These are phyloP conservation scores for Xylaria sp. DNA, from an alignment of 2,329 filamentous ascomycete genomes.

Conservation along the genomic window DNA sequence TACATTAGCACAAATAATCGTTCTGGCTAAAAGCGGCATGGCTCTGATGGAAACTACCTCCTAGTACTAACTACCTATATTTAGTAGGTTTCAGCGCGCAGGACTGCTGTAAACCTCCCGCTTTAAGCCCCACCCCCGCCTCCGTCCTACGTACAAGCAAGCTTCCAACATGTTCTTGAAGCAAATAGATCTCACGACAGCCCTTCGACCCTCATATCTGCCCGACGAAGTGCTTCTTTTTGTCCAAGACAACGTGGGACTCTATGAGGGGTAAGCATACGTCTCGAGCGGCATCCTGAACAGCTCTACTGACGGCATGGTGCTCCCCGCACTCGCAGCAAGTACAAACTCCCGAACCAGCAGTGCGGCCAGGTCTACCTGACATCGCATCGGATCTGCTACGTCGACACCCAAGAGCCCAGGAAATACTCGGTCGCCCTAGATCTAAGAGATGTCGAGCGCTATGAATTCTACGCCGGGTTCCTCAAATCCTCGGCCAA, in stretches of 20 bases:
- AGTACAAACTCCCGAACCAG: slow-evolving; percentile 92
- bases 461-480: slow-evolving; percentile 89
- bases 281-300: not conserved
- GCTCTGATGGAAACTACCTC: not conserved
- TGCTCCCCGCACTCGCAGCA: slow-evolving; percentile 63
- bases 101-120: slow-evolving; percentile 25
- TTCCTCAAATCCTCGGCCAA: slow-evolving; percentile 97
- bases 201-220: slow-evolving; percentile 89
- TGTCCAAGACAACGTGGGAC: slow-evolving; percentile 95
- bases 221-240: slow-evolving; percentile 95
- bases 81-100: slow-evolving; percentile 14
- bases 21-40: not conserved
- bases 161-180: slow-evolving; percentile 84
- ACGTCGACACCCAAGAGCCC: slow-evolving; percentile 89
- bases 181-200: slow-evolving; percentile 94
- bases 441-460: slow-evolving; percentile 90
- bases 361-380: slow-evolving; percentile 97
- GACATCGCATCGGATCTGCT: slow-evolving; percentile 95
- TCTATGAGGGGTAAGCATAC: slow-evolving; percentile 89
- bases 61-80: not conserved
- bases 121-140: slow-evolving; percentile 31
- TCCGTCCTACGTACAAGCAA: slow-evolving; percentile 26
- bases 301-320: slow-evolving; percentile 17
- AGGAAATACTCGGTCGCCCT: slow-evolving; percentile 85
- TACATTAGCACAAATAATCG: no score